These are phyloP conservation scores for Candida sanyaensis DNA, from an alignment of 1,139 yeast species.

Conservation along the genomic window DNA sequence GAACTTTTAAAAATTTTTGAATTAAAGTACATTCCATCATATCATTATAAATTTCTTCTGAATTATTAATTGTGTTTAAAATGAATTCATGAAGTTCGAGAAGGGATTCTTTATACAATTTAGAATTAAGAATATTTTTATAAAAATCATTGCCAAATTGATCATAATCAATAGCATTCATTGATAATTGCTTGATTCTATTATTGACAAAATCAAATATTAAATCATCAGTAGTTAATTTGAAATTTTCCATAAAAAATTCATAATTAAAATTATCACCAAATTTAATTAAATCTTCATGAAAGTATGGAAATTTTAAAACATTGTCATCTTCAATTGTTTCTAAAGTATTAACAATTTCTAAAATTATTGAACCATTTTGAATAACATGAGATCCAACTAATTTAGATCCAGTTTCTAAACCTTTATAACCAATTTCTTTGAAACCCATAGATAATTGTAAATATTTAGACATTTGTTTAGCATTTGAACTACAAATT, in stretches of 20 bases:
- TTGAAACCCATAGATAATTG: constrained; percentile 62
- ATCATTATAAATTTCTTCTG: constrained; percentile 22
- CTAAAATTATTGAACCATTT: constrained; percentile 60
- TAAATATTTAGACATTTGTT: constrained; percentile 58
- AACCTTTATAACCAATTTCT: constrained; percentile 61
- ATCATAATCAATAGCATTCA: constrained; percentile 1
- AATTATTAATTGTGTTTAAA: constrained; percentile 19
- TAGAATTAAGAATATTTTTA: constrained; percentile 18
- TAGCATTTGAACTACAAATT: constrained; percentile 57
- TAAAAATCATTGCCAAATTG: constrained; percentile 14
- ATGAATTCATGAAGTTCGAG: constrained; percentile 16
- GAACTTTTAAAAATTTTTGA: constrained; percentile 50
- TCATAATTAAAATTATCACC: constrained; percentile 7
- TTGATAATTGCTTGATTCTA: constrained; percentile 16
- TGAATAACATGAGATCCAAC: constrained; percentile 61
- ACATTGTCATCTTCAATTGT: constrained; percentile 20
- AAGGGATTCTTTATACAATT: constrained; percentile 14
- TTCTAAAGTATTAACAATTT: constrained; percentile 31
- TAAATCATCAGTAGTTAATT: constrained; percentile 19
- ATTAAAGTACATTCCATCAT: constrained; percentile 28
- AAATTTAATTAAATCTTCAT: constrained; percentile 15
- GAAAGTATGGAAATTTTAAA: constrained; percentile 17
- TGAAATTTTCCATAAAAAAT: constrained; percentile 15
- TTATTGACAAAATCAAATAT: constrained; percentile 21
- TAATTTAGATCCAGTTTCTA: constrained; percentile 65